phyloP scores from a whole-genome alignment of 2,329 filamentous ascomycete species.

The Alternaria viburni region DNA sequence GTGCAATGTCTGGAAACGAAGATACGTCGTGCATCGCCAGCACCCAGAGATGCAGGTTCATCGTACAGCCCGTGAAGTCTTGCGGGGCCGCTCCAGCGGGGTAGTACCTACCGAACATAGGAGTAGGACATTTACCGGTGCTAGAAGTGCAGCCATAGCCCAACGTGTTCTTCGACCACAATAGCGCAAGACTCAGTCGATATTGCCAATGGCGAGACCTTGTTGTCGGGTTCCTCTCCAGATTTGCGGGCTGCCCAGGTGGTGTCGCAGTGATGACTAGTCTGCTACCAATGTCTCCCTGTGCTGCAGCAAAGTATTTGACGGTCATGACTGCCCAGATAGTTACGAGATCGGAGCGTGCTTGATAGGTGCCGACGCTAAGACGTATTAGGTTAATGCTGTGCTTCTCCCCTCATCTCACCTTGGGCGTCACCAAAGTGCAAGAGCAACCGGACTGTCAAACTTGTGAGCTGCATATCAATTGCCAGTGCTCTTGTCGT shows the following conservation, averaged over 20 bases:
- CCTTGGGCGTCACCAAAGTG: neutral
- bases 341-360: neutral
- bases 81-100: slow-evolving; percentile 4
- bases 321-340: neutral
- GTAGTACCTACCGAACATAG: slow-evolving; percentile 4
- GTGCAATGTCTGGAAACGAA: neutral
- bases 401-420: neutral
- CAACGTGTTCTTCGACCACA: neutral
- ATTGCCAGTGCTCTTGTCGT: neutral
- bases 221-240: neutral
- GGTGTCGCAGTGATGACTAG: neutral
- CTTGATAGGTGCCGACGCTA: neutral
- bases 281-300: neutral
- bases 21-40: neutral
- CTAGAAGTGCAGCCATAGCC: neutral
- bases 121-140: slow-evolving; percentile 6
- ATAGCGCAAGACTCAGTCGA: neutral
- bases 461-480: neutral
- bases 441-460: neutral
- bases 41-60: neutral
- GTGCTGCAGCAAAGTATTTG: neutral
- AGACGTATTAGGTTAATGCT: neutral
- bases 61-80: neutral
- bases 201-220: neutral
- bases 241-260: neutral